Conservation (phyloP, 176 grass and related monocot species). For the Typha latifolia region DNA sequence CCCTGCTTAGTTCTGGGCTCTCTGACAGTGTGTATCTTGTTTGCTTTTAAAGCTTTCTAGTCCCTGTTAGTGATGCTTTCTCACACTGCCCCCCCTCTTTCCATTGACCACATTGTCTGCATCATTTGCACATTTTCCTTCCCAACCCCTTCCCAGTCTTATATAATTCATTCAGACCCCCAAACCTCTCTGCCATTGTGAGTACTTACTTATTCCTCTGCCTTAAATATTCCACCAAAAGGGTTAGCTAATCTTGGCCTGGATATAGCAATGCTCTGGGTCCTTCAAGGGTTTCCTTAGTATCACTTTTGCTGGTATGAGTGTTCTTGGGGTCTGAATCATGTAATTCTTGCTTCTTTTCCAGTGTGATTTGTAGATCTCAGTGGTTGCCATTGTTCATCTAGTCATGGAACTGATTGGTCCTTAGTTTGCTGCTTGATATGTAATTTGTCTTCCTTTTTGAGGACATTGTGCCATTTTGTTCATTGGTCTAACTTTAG, state of each 20-base stretch:
- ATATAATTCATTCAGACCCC: conserved; percentile 17
- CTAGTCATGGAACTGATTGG: background rate
- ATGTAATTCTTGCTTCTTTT: background rate
- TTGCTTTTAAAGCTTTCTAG: background rate
- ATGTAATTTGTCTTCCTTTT: background rate
- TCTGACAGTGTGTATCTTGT: background rate
- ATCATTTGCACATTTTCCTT: conserved; percentile 21
- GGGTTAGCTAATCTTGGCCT: background rate
- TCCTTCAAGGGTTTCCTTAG: background rate
- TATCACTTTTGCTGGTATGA: background rate
- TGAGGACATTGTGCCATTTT: background rate
- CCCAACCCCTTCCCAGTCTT: background rate
- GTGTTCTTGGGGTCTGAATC: background rate
- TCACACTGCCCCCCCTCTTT: conserved; percentile 5
- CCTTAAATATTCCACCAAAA: background rate
- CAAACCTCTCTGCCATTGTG: background rate
- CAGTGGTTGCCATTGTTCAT: background rate
- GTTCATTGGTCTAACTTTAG: background rate
- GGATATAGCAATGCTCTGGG: background rate
- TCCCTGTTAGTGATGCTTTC: conserved; percentile 10
- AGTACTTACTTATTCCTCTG: conserved; percentile 13
- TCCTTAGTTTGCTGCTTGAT: background rate
- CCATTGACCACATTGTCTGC: conserved; percentile 33
- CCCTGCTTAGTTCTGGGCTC: background rate
- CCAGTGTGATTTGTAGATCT: background rate